Conservation (phyloP, 2,329 filamentous ascomycete species). For the Neophaeococcomyces mojaviensis region DNA sequence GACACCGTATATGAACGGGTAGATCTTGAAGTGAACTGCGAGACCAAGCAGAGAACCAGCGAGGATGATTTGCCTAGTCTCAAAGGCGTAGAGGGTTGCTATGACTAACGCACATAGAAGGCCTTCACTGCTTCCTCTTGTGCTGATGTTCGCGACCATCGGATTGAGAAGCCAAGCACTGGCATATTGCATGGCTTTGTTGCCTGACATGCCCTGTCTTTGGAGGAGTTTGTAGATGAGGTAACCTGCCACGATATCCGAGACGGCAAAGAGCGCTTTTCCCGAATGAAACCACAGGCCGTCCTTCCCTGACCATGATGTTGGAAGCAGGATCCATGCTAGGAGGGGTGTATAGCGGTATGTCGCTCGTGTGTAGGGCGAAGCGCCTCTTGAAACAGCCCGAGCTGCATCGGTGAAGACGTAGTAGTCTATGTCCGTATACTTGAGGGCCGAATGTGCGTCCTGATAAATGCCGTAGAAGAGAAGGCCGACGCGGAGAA, state of each 20-base stretch:
- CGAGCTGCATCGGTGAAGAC: slow-evolving; percentile 95
- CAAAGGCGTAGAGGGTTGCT: slow-evolving; percentile 72
- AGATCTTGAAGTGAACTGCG: slow-evolving; percentile 95
- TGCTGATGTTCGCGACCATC: slow-evolving; percentile 97
- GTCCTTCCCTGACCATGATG: slow-evolving; percentile 46
- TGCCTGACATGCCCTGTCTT: slow-evolving; percentile 39
- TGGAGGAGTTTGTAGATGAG: slow-evolving; percentile 56
- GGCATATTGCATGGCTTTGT: slow-evolving; percentile 64
- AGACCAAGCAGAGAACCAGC: slow-evolving; percentile 72
- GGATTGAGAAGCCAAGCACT: slow-evolving; percentile 92
- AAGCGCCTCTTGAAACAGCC: slow-evolving; percentile 58
- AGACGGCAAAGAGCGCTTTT: slow-evolving; percentile 75
- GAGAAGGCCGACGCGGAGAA: slow-evolving; percentile 66
- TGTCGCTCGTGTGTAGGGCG: slow-evolving; percentile 83
- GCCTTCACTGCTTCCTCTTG: slow-evolving; percentile 87
- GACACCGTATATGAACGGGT: slow-evolving; percentile 90
- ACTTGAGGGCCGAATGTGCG: slow-evolving; percentile 83
- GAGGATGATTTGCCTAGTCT: slow-evolving; percentile 53
- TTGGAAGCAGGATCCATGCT: slow-evolving; percentile 83
- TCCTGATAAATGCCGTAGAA: slow-evolving; percentile 91
- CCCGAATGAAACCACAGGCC: slow-evolving; percentile 69
- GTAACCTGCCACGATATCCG: slow-evolving; percentile 79
- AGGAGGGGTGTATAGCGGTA: slow-evolving; percentile 95
- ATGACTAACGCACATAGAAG: slow-evolving; percentile 78
- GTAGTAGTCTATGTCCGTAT: slow-evolving; percentile 97